Conservation (phyloP, 352 stramenopile genomes). For the Blastocystis sp. region DNA sequence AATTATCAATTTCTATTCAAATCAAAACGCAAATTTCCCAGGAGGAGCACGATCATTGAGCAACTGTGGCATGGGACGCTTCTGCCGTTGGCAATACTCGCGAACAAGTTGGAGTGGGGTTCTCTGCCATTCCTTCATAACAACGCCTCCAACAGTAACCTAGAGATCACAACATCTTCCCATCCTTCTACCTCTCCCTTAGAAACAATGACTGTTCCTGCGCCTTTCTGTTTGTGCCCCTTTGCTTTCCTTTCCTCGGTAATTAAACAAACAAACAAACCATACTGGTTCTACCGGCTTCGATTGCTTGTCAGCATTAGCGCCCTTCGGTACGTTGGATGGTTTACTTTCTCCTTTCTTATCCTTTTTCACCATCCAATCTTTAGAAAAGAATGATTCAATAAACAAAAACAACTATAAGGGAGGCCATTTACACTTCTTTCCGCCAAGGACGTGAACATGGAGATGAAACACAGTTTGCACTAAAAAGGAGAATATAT, state of each 20-base stretch:
- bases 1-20: neutral
- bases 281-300: neutral
- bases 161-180: slow-evolving; percentile 1
- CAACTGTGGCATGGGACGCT: slow-evolving; percentile 76
- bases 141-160: slow-evolving; percentile 74
- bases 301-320: neutral
- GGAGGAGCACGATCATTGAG: slow-evolving; percentile 67
- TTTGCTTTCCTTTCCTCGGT: slow-evolving; percentile 60
- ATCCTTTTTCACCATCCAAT: neutral
- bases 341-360: neutral
- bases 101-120: slow-evolving; percentile 85
- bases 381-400: neutral
- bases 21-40: slow-evolving; percentile 65
- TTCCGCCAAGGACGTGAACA: slow-evolving; percentile 35
- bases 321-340: neutral
- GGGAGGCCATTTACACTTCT: slow-evolving; percentile 50
- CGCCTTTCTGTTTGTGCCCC: slow-evolving; percentile 78
- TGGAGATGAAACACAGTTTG: slow-evolving; percentile 52
- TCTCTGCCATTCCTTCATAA: slow-evolving; percentile 85
- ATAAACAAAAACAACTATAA: neutral
- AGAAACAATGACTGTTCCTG: slow-evolving; percentile 78
- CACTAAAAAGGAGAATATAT: neutral
- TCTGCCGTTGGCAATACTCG: slow-evolving; percentile 85
- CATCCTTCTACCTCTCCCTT: slow-evolving; percentile 70
- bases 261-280: neutral